phyloP scores from a whole-genome alignment of 164 flowering plant species.

The Hamamelis virginiana region DNA sequence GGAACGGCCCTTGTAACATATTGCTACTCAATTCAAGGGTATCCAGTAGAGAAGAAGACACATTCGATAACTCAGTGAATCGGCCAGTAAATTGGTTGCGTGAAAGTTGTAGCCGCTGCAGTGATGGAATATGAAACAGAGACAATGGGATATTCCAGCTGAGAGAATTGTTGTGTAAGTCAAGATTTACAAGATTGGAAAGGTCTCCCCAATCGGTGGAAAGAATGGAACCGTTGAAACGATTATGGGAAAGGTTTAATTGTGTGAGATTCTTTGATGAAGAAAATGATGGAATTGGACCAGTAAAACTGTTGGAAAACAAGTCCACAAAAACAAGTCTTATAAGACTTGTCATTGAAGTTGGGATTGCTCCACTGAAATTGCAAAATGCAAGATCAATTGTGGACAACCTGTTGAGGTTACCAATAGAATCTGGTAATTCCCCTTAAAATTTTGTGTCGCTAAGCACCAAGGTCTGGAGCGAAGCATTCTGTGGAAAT shows the following conservation, averaged over 20 bases:
- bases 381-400: constrained; percentile 25
- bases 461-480: no score
- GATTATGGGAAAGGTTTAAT: constrained; percentile 29
- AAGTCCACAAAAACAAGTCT: constrained; percentile 41
- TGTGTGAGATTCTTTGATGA: no score
- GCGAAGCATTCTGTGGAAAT: constrained; percentile 13
- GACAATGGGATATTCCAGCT: constrained; percentile 37
- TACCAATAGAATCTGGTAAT: constrained; percentile 24
- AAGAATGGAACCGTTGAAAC: constrained; percentile 29
- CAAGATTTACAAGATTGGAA: no score
- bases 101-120: constrained; percentile 29
- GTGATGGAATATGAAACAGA: constrained; percentile 37
- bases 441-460: constrained; percentile 24
- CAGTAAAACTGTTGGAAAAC: no score
- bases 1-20: constrained; percentile 35
- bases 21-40: constrained; percentile 38
- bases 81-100: constrained; percentile 33
- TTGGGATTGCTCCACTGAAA: constrained; percentile 44
- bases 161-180: constrained; percentile 34
- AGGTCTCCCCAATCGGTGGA: constrained; percentile 20
- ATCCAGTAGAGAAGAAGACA: constrained; percentile 18
- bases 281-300: no score
- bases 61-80: constrained; percentile 16
- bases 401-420: constrained; percentile 22
- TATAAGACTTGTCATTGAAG: constrained; percentile 23